These are phyloP conservation scores for Penicillium nordicum DNA, from an alignment of 2,329 filamentous ascomycete species.

Conservation along the genomic window DNA sequence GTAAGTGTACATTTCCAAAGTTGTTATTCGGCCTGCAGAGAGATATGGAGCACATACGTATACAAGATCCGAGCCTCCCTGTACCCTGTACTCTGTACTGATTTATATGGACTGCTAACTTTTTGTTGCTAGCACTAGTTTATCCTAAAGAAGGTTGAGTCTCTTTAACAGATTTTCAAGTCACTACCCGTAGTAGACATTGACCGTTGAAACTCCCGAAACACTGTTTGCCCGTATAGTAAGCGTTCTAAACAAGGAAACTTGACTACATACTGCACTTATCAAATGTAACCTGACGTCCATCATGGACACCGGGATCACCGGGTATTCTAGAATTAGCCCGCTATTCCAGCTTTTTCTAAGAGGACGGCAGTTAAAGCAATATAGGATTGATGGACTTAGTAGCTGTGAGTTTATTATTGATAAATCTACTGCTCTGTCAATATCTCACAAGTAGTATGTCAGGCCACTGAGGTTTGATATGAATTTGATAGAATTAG, in stretches of 20 bases:
- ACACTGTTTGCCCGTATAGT: not conserved
- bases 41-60: constrained; percentile 5
- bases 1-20: not conserved
- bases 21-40: constrained; percentile 13
- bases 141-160: not conserved
- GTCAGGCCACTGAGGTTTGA: not conserved
- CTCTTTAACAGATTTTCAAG: not conserved
- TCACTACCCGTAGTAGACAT: not conserved
- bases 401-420: not conserved
- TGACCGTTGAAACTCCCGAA: too few species aligned
- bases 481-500: not conserved
- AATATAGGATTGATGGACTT: not conserved
- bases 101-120: not conserved
- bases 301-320: not conserved
- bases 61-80: not conserved
- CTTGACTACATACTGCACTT: not conserved
- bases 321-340: not conserved
- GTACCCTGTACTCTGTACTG: not conserved
- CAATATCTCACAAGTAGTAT: not conserved
- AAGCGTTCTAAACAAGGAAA: not conserved
- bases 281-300: not conserved
- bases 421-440: not conserved
- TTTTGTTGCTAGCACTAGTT: not conserved
- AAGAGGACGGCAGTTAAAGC: not conserved
- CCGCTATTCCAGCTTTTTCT: not conserved